Conservation (phyloP, 2,329 filamentous ascomycete species). For the Talaromyces sp. region DNA sequence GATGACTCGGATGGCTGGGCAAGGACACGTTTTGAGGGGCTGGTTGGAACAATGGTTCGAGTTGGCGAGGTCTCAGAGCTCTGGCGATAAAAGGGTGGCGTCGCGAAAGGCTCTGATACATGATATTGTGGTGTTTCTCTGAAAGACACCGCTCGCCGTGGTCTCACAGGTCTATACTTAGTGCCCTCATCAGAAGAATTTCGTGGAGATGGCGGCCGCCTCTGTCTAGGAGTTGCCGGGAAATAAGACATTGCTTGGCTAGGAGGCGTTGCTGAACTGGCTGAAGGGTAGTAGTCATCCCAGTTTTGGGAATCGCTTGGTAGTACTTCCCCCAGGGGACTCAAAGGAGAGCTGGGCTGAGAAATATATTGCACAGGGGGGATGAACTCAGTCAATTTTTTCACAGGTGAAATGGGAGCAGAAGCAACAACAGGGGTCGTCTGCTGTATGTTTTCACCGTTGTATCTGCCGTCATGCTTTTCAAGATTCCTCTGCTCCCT, state of each 20-base stretch:
- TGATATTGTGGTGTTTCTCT: conserved; percentile 8
- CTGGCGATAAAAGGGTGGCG: not conserved
- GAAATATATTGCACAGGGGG: conserved; percentile 12
- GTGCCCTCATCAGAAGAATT: not conserved
- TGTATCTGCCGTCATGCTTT: not conserved
- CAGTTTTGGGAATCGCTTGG: not conserved
- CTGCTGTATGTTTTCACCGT: not conserved
- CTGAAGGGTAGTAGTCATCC: not conserved
- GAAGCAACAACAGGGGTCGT: not conserved
- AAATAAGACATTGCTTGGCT: conserved; percentile 2
- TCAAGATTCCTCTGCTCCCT: conserved; percentile 22
- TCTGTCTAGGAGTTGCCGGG: not conserved
- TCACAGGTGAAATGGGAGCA: not conserved
- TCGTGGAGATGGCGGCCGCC: not conserved
- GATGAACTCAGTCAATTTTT: not conserved
- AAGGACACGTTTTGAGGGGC: conserved; percentile 19
- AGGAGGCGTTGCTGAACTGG: not conserved
- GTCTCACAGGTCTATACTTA: not conserved
- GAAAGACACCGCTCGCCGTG: conserved; percentile 18
- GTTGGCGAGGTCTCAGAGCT: conserved; percentile 6
- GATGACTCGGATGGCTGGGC: not conserved
- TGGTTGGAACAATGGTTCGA: conserved; percentile 11
- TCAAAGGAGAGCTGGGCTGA: conserved; percentile 2
- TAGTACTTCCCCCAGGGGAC: not conserved
- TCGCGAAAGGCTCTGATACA: not conserved